Evolutionary conservation across 495 filamentous ascomycete species (phyloP).

Genomic region (Trypethelium eluteriae): DNA sequence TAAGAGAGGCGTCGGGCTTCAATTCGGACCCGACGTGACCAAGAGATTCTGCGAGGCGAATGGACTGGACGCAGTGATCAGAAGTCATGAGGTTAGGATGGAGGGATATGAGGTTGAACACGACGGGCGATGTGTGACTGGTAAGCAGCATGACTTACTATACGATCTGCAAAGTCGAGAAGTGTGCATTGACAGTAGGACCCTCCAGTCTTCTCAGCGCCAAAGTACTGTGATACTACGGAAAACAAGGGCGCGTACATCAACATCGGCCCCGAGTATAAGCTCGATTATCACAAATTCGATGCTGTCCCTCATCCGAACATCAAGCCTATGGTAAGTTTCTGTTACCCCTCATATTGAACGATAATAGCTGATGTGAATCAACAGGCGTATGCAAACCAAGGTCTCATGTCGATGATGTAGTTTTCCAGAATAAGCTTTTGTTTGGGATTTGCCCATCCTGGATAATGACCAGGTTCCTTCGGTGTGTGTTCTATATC

Average conservation of each 20-base stretch:
- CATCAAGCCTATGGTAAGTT: slow-evolving; percentile 83
- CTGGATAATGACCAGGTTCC: background rate
- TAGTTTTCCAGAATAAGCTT: background rate
- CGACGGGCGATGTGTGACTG: slow-evolving; percentile 91
- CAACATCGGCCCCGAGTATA: slow-evolving; percentile 87
- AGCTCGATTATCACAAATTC: slow-evolving; percentile 84
- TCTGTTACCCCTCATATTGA: background rate
- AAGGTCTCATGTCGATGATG: slow-evolving; percentile 28
- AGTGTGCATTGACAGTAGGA: slow-evolving; percentile 22
- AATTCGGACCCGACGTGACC: slow-evolving; percentile 95
- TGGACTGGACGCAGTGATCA: slow-evolving; percentile 86
- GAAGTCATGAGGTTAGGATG: slow-evolving; percentile 97
- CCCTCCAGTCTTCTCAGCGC: slow-evolving; percentile 79
- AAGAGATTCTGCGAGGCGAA: slow-evolving; percentile 96
- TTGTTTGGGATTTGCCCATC: background rate
- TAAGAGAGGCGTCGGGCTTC: slow-evolving; percentile 92
- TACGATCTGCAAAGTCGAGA: slow-evolving; percentile 4
- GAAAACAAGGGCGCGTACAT: slow-evolving; percentile 99
- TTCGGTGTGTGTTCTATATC: background rate
- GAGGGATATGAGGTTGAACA: slow-evolving; percentile 94
- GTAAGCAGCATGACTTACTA: slow-evolving; percentile 35
- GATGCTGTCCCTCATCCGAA: slow-evolving; percentile 94
- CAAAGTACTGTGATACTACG: slow-evolving; percentile 93
- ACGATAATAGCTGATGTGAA: background rate
- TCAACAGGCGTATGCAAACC: slow-evolving; percentile 26